Percentiles rank a stretch among this genome's conserved stretches.
These are phyloP conservation scores for Hortiboletus flavorubellus DNA, from an alignment of 768 basidiomycete species.

Conservation along the genomic window DNA sequence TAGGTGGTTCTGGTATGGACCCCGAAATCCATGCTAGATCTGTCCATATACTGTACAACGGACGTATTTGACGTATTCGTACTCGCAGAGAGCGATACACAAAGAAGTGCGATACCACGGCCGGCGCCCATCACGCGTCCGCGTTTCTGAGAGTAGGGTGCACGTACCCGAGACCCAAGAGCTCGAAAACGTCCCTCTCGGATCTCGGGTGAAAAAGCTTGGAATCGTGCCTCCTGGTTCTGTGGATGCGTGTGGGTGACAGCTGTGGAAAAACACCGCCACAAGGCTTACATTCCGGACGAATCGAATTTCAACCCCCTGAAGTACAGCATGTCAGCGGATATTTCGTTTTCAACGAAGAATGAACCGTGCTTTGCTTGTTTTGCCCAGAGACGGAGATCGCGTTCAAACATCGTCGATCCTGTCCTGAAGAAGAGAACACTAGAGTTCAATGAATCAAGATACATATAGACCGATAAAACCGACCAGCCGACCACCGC, in stretches of 20 bases:
- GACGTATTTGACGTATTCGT: not conserved
- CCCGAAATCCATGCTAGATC: not conserved
- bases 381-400: slow-evolving; percentile 75
- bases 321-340: slow-evolving; percentile 1
- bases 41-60: not conserved
- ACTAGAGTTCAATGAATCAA: not conserved
- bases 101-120: not conserved
- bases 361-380: slow-evolving; percentile 42
- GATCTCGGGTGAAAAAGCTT: slow-evolving; percentile 55
- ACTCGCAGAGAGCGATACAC: not conserved
- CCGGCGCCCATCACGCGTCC: slow-evolving; percentile 41
- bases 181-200: slow-evolving; percentile 70
- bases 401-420: slow-evolving; percentile 86
- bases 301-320: slow-evolving; percentile 86
- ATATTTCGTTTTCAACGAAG: not conserved
- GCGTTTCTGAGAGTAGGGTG: slow-evolving; percentile 73
- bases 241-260: not conserved
- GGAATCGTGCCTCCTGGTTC: slow-evolving; percentile 61
- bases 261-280: not conserved
- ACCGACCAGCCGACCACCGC: slow-evolving; percentile 84
- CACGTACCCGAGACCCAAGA: slow-evolving; percentile 67
- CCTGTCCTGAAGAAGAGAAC: slow-evolving; percentile 57
- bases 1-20: not conserved
- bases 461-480: not conserved
- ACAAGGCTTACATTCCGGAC: slow-evolving; percentile 60